Evolutionary conservation across 2,329 filamentous ascomycete species (phyloP).

Genomic region (Didymella pinodella): DNA sequence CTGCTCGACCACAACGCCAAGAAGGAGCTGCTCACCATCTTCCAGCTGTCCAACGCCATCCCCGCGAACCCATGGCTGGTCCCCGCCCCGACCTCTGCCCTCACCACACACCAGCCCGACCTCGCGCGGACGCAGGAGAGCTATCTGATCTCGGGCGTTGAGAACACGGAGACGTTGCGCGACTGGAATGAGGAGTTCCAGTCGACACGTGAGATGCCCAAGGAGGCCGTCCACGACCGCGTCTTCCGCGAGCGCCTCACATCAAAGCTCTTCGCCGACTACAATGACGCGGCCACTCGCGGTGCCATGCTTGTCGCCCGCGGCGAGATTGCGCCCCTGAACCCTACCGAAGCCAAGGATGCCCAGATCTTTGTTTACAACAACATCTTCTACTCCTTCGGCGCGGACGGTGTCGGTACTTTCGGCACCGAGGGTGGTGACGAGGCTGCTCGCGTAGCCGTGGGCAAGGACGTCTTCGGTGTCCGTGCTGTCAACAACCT

Average conservation of each 20-base stretch:
- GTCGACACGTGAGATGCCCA: conserved; percentile 91
- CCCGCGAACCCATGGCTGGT: conserved; percentile 94
- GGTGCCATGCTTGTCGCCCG: conserved; percentile 91
- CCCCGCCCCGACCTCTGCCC: conserved; percentile 68
- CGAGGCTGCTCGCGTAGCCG: conserved; percentile 93
- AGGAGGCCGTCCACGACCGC: conserved; percentile 91
- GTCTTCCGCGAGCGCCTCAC: conserved; percentile 94
- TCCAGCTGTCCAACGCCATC: conserved; percentile 94
- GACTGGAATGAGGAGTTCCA: conserved; percentile 99
- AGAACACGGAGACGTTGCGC: conserved; percentile 91
- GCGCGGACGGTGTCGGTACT: conserved; percentile 94
- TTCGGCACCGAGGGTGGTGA: conserved; percentile 97
- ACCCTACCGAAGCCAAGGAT: conserved; percentile 90
- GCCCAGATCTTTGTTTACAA: conserved; percentile 99
- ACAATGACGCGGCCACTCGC: conserved; percentile 91
- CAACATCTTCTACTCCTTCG: conserved; percentile 99
- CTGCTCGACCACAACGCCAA: conserved; percentile 85
- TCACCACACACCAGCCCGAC: conserved; percentile 79
- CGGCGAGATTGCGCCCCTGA: conserved; percentile 90
- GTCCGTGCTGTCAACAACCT: conserved; percentile 96
- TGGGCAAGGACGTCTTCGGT: conserved; percentile 93
- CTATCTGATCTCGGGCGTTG: conserved; percentile 86
- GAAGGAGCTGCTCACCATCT: conserved; percentile 88
- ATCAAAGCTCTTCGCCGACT: conserved; percentile 96
- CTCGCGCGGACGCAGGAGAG: conserved; percentile 91